A percentile compares a stretch with the other conserved stretches of the same genome.
Evolutionary conservation across 169 alveolate genomes (phyloP).

Genomic region (Plasmodium berghei): DNA sequence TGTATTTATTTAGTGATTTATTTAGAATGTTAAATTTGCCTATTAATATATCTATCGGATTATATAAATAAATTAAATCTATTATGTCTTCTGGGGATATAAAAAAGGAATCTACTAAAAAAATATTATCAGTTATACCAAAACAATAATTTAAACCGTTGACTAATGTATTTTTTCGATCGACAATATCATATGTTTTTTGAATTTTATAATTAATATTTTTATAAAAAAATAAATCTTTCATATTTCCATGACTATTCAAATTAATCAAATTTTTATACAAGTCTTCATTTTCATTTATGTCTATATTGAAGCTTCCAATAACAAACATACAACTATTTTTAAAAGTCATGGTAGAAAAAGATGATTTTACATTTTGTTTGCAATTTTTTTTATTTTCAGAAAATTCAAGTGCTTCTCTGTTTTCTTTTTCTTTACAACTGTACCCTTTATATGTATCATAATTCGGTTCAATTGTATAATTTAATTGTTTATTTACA

Average conservation of each 20-base stretch:
- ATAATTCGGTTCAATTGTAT: neutral
- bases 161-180: conserved; percentile 55
- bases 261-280: conserved; percentile 37
- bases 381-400: neutral
- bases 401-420: neutral
- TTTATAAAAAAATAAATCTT: conserved; percentile 66
- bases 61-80: conserved; percentile 50
- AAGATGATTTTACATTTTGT: neutral
- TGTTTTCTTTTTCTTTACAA: neutral
- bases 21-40: conserved; percentile 46
- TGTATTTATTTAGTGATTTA: conserved; percentile 31
- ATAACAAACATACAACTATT: conserved; percentile 60
- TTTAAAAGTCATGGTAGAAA: conserved; percentile 46
- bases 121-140: conserved; percentile 73
- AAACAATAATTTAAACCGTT: conserved; percentile 62
- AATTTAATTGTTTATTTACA: neutral
- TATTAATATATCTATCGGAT: conserved; percentile 43
- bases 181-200: conserved; percentile 50
- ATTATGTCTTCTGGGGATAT: conserved; percentile 23
- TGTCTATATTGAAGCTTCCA: conserved; percentile 70
- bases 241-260: conserved; percentile 39
- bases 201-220: conserved; percentile 69
- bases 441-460: neutral
- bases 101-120: conserved; percentile 51
- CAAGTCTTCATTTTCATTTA: conserved; percentile 24